Base-by-base conservation (phyloP, 257 asterid species). In the Lantana camara region DNA sequence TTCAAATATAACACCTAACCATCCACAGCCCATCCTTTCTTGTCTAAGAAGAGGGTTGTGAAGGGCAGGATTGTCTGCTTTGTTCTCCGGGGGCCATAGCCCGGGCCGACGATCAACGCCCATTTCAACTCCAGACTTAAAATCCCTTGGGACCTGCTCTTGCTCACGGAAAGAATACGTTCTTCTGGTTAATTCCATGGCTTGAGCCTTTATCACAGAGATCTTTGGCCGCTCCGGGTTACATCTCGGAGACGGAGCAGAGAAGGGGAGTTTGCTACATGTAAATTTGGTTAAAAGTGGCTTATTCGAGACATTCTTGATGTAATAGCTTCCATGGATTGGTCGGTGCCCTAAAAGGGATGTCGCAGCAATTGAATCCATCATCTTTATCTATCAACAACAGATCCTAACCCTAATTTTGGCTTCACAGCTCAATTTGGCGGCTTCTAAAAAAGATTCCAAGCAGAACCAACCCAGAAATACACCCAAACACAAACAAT, bases 1-100 rank as follows among this genome's bases (percentile, higher is more conserved):
- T 69, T 93, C 98, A 52, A 93, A 93, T 69, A 93, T 79, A 54
- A 88, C 98, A 49, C 93, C 96, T 64, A 93, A 72, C 98, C 98
- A 93, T 22, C 98, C 97, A 64, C 93, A 80, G 24, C 98, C 97
- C 97, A 93, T 87, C 61, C 96, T 80, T 60, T 90, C 96, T 45
- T 85, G 99, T 2, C 99, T 77, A 77, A 94, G 92, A 77, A 94
- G 68, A 2, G 99, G 99, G 59, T 94, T 94, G 24, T 79, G 85
- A 54, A 94, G 95, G 0, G 83, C 72, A 8, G 97, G 93, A 50
- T 81, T 86, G 63, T 90, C 99, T 0, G 95, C 96, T 77, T 77
- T 90, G 60, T 94, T 90, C 68, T 75, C 78, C 3, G 97, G 96
- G 15, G 99, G 96, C 97, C 97, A 88, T 27, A 74, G 48, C 19